phyloP scores from a whole-genome alignment of 1,284 basidiomycete species.

The Pholiota adiposa region DNA sequence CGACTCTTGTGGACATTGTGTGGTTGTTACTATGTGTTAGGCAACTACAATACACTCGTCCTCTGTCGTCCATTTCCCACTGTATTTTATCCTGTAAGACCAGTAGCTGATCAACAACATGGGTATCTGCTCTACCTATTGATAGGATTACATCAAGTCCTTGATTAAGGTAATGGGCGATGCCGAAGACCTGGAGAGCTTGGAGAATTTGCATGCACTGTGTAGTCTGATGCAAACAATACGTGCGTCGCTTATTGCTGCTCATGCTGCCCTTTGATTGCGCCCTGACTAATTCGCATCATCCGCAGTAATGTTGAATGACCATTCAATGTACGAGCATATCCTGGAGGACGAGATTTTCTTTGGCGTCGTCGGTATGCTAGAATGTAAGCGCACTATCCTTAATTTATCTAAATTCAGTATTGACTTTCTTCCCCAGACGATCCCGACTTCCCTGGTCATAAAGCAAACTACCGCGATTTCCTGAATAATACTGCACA shows the following conservation, averaged over 20 bases:
- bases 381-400: constrained; percentile 81
- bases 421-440: constrained; percentile 53
- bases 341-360: constrained; percentile 94
- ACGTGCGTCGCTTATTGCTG: constrained; percentile 56
- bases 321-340: constrained; percentile 94
- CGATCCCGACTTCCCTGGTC: constrained; percentile 93
- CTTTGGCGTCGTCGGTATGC: constrained; percentile 91
- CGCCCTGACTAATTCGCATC: constrained; percentile 10
- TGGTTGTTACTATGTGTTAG: constrained; percentile 16
- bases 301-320: constrained; percentile 88
- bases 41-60: constrained; percentile 25
- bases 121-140: constrained; percentile 17
- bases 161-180: constrained; percentile 84
- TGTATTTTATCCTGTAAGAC: constrained; percentile 22
- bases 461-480: constrained; percentile 96
- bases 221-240: constrained; percentile 96
- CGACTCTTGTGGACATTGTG: constrained; percentile 5
- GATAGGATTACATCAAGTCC: constrained; percentile 86
- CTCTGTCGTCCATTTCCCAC: constrained; percentile 23
- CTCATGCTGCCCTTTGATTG: constrained; percentile 2
- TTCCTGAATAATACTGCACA: constrained; percentile 83
- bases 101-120: constrained; percentile 31
- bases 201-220: constrained; percentile 88
- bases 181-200: constrained; percentile 91
- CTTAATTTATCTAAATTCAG: neutral